Conservation (phyloP, 208 protist species). For the Acanthamoeba triangularis region DNA sequence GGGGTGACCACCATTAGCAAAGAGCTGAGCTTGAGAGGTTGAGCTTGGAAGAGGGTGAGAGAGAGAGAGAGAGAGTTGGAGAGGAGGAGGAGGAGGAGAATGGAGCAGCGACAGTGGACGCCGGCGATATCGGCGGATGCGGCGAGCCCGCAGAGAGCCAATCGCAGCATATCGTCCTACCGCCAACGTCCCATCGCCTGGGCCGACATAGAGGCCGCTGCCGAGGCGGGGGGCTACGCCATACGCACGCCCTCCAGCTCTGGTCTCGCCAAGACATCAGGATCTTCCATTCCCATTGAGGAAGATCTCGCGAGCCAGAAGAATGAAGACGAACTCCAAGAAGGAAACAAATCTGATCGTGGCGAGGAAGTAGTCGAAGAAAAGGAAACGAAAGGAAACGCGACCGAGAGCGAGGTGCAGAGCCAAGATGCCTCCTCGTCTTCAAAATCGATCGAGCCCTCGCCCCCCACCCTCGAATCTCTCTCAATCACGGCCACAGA, state of each 20-base stretch:
- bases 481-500: too few relatives aligned
- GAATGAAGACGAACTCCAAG: not conserved
- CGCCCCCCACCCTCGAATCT: too few relatives aligned
- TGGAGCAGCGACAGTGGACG: conserved; percentile 42
- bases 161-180: conserved; percentile 10
- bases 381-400: not conserved
- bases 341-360: not conserved
- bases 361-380: not conserved
- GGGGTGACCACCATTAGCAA: too few relatives aligned
- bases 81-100: too few relatives aligned
- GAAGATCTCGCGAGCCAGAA: not conserved
- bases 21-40: too few relatives aligned
- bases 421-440: not conserved
- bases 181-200: not conserved
- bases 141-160: not conserved
- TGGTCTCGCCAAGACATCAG: too few relatives aligned
- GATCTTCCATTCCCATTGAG: not conserved
- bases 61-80: not conserved
- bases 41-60: not conserved
- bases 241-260: not conserved
- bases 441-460: too few relatives aligned
- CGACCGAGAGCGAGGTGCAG: too few relatives aligned
- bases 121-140: not conserved
- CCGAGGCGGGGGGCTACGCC: not conserved
- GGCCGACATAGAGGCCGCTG: not conserved